phyloP scores from a whole-genome alignment of 2,329 filamentous ascomycete species.

The Rutstroemia sp. region DNA sequence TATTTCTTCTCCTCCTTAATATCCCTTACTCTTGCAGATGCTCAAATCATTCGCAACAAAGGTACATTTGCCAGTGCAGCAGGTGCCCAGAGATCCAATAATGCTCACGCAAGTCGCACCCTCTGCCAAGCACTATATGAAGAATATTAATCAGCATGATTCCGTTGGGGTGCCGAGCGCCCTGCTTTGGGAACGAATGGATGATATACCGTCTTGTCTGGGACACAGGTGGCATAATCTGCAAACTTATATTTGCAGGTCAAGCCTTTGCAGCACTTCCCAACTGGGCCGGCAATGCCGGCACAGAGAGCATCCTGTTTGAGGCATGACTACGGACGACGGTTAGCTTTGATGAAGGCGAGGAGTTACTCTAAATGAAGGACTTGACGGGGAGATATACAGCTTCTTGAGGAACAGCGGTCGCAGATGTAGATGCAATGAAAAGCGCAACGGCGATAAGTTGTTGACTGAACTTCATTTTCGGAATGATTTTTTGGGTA shows the following conservation, averaged over 20 bases:
- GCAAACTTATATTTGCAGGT: neutral
- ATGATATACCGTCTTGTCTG: neutral
- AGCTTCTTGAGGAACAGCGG: neutral
- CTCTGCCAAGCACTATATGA: neutral
- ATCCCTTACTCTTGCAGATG: neutral
- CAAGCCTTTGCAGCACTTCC: neutral
- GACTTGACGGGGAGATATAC: neutral
- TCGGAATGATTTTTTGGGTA: neutral
- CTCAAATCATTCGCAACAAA: neutral
- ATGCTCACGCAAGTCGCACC: neutral
- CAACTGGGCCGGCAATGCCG: constrained; percentile 1
- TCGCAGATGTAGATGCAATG: neutral
- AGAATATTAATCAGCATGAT: neutral
- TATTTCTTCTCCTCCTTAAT: neutral
- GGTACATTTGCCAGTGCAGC: neutral
- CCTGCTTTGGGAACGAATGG: neutral
- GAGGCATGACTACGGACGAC: neutral
- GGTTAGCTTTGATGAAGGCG: neutral
- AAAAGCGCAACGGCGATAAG: neutral
- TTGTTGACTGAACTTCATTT: constrained; percentile 7
- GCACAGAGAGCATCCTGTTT: neutral
- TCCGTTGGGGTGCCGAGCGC: neutral
- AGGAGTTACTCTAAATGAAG: too few species aligned
- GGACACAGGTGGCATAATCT: constrained; percentile 5
- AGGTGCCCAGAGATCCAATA: neutral